Conservation (phyloP, 805 yeast genomes). For the Lipomyces spencermartinsiae region DNA sequence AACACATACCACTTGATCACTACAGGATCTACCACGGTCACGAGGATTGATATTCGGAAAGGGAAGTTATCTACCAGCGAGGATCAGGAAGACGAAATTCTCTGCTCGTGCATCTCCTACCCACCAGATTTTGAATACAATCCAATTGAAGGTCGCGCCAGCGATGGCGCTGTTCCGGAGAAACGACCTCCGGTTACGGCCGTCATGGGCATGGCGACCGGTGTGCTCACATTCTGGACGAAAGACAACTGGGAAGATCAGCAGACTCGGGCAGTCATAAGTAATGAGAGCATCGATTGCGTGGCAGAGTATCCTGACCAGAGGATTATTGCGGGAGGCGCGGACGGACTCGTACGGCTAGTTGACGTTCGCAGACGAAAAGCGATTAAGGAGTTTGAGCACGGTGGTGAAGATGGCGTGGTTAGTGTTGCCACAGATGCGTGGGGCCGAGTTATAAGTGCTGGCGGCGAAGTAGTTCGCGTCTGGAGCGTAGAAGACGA, state of each 20-base stretch:
- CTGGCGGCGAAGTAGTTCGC: slow-evolving; percentile 81
- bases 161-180: slow-evolving; percentile 4
- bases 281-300: slow-evolving; percentile 76
- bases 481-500: slow-evolving; percentile 62
- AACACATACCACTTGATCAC: slow-evolving; percentile 82
- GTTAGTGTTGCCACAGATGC: slow-evolving; percentile 76
- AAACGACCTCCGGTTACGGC: slow-evolving; percentile 48
- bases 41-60: slow-evolving; percentile 79
- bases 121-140: slow-evolving; percentile 32
- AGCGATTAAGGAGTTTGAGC: slow-evolving; percentile 68
- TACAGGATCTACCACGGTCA: slow-evolving; percentile 80
- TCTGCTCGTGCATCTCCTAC: slow-evolving; percentile 67
- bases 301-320: slow-evolving; percentile 54
- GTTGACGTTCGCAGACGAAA: slow-evolving; percentile 70
- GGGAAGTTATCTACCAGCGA: slow-evolving; percentile 72
- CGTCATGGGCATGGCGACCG: slow-evolving; percentile 90
- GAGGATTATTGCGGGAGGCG: slow-evolving; percentile 58
- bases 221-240: slow-evolving; percentile 89
- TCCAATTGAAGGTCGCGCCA: slow-evolving; percentile 10
- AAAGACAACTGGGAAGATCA: slow-evolving; percentile 67
- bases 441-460: slow-evolving; percentile 78
- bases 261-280: slow-evolving; percentile 72
- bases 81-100: slow-evolving; percentile 92
- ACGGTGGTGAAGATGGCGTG: slow-evolving; percentile 76
- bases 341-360: slow-evolving; percentile 74